Base-by-base conservation (phyloP, 1,284 basidiomycete genomes). In the Hemileia vastatrix region DNA sequence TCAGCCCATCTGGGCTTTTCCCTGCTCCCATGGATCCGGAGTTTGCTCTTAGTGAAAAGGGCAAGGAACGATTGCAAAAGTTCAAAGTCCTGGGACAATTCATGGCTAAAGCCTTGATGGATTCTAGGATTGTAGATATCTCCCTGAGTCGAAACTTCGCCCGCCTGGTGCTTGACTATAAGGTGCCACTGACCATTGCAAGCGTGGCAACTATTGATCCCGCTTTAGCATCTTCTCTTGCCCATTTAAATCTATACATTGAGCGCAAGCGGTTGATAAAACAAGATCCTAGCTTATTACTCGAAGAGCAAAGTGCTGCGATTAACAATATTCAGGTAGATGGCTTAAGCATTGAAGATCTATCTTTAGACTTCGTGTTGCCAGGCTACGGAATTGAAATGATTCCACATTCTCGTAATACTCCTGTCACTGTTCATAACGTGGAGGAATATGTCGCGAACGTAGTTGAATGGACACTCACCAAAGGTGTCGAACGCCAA, bases 121-220 rank as follows among this genome's bases (percentile, higher is more conserved):
- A 99, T 77, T 95, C 92, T 23, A 83, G 95, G 47, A 97, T 98
- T 75, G 93, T 98, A 76, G 95, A 98, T 76, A 80, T 97, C 70
- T 86, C 89, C 52, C 86, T 98, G 76, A 95, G 91, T 79, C 88
- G 88, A 72, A 79, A 93, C 21, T 96, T 97, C 81, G 80, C 96
- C 69, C 90, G 88, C 73, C 82, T 89, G 45, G 82, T 93, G 1
- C 82, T 97, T 8, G 89, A 88, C 51, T 86, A 90, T 71, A 84
- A 87, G 27, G 82, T 97, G 18, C 86, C 90, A 6, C 78, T 87
- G 69, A 88, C 85, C 0, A 83, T 95, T 60, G 83, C 86, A n/a
- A 86, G 84, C 8, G 81, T 96, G 53, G 86, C 83, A 83, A 80
- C 85, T 54, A 84, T 99, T 54, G 95, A 99, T 72, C 77, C 82